These are phyloP conservation scores for Gelatoporia subvermispora DNA, from an alignment of 768 basidiomycete species.

Conservation along the genomic window DNA sequence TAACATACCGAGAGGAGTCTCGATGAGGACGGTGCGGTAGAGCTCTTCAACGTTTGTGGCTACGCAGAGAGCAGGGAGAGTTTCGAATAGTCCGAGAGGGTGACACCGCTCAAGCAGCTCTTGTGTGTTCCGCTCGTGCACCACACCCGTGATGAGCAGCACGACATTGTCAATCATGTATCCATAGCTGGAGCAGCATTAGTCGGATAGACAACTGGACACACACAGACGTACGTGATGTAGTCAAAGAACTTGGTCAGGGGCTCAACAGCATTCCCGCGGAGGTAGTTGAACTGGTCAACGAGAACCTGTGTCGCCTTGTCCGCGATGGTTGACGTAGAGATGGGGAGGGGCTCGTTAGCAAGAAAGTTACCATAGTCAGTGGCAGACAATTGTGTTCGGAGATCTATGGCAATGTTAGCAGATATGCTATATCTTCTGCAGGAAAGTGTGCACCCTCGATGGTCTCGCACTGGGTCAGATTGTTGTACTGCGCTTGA, in stretches of 20 bases:
- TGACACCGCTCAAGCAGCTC: constrained; percentile 96
- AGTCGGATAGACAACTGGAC: not conserved
- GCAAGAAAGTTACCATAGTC: constrained; percentile 99
- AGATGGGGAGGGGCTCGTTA: constrained; percentile 90
- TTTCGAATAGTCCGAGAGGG: constrained; percentile 94
- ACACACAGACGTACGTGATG: constrained; percentile 70
- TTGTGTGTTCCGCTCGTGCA: constrained; percentile 96
- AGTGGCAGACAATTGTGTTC: constrained; percentile 91
- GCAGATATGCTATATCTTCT: not conserved
- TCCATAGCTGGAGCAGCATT: constrained; percentile 59
- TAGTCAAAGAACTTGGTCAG: constrained; percentile 93
- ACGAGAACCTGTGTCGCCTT: constrained; percentile 94
- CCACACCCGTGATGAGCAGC: constrained; percentile 91
- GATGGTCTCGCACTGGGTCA: constrained; percentile 95
- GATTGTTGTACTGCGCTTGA: constrained; percentile 85
- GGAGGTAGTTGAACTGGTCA: constrained; percentile 93
- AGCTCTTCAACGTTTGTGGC: constrained; percentile 98
- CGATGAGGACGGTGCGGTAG: constrained; percentile 93
- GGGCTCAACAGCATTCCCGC: constrained; percentile 87
- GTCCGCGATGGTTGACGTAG: constrained; percentile 93
- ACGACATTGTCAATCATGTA: constrained; percentile 99
- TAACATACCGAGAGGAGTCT: constrained; percentile 88
- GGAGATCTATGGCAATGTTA: constrained; percentile 61
- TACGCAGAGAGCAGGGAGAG: constrained; percentile 98
- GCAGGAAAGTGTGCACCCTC: constrained; percentile 60